Evolutionary conservation across 2,329 filamentous ascomycete genomes (phyloP), one percentile per base, ranked within the genome.

Genomic region (Scortechinia acanthostroma): DNA sequence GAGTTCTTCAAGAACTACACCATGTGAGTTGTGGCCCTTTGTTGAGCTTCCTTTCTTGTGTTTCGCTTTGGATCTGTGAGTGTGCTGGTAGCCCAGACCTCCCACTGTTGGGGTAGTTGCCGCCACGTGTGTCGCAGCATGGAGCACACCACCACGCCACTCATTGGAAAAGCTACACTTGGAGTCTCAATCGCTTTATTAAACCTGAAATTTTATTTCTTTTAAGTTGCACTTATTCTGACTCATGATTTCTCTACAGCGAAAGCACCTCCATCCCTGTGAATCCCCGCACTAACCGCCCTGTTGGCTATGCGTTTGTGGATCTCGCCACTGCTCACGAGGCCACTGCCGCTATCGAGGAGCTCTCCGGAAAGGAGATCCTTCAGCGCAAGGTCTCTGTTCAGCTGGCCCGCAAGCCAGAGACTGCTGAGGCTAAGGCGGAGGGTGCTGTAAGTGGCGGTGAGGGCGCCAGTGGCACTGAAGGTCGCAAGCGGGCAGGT

Each of bases 1-100:
- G 88, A 93, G 61, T 98, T 98, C 82, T 98, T 98, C 86, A 91
- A 93, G 80, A 88, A 85, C 72, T 97, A 95, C 80, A 86, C 93
- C 77, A 89, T 98, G 93, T 98, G 81, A 80, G 91, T 88, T 6
- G 51, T 47, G 46, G 10, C 25, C n/a, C 25, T 30, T 30, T 30
- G 25, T n/a, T 30, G 10, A 30, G n/a, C 25, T 30, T 10, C 25
- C 25, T n/a, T 30, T 30, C n/a, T n/a, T 10, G 25, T 30, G 25
- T 30, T 30, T 30, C n/a, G n/a, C n/a, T n/a, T n/a, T n/a, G n/a
- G n/a, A n/a, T n/a, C n/a, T n/a, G n/a, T n/a, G n/a, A n/a, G n/a
- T n/a, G n/a, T n/a, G n/a, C n/a, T n/a, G n/a, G n/a, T n/a, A n/a
- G n/a, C n/a, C n/a, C n/a, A n/a, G n/a, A n/a, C n/a, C n/a, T n/a